These are phyloP conservation scores for Pyrenochaeta sp. DNA, from an alignment of 2,329 filamentous ascomycete species.

Conservation along the genomic window DNA sequence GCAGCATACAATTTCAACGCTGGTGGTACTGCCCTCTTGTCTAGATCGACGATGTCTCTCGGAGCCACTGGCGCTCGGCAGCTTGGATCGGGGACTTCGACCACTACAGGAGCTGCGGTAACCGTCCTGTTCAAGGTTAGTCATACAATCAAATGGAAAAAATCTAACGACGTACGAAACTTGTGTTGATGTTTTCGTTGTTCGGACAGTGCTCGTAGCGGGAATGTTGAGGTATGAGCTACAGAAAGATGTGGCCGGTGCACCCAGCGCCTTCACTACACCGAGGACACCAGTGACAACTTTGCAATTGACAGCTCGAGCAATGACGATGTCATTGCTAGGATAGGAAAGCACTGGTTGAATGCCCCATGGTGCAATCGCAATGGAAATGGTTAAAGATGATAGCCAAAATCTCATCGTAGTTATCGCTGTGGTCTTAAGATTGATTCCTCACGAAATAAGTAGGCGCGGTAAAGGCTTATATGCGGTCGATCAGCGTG, in stretches of 20 bases:
- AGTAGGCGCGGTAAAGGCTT: too few species aligned
- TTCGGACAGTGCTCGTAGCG: background rate
- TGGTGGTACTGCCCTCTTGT: background rate
- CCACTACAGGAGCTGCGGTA: background rate
- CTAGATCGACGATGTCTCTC: too few species aligned
- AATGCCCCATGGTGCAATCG: background rate
- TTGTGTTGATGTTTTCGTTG: background rate
- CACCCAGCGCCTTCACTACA: background rate
- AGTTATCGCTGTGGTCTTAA: too few species aligned
- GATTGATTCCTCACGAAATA: too few species aligned
- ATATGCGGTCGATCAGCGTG: too few species aligned
- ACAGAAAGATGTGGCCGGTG: background rate
- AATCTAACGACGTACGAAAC: background rate
- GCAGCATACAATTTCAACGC: background rate
- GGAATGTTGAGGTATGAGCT: background rate
- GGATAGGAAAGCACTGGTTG: background rate
- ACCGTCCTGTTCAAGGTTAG: background rate
- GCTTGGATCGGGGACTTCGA: background rate
- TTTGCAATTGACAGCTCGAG: background rate
- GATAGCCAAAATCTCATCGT: too few species aligned
- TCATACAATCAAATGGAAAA: too few species aligned
- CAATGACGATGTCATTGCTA: background rate
- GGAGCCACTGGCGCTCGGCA: background rate
- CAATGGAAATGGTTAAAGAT: too few species aligned
- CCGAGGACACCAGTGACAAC: background rate